phyloP scores from a whole-genome alignment of 306 rosid genomes.

The Vicia sativa region DNA sequence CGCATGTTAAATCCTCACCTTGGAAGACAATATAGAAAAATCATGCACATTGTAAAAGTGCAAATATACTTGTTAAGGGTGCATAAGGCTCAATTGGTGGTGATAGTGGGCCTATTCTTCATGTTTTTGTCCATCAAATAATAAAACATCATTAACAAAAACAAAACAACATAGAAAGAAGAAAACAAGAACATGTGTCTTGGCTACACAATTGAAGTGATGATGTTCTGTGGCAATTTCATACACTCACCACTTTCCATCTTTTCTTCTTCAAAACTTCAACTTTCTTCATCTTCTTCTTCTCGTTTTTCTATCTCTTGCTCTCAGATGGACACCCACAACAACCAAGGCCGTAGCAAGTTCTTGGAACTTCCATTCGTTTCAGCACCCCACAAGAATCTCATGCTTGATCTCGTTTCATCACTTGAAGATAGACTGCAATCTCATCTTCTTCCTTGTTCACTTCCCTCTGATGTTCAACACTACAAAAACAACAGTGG shows the following conservation, averaged over 20 bases:
- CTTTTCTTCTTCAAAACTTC: slow-evolving; percentile 36
- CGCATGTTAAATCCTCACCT: too few species aligned
- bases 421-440: slow-evolving; percentile 57
- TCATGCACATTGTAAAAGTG: too few species aligned
- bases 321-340: slow-evolving; percentile 49
- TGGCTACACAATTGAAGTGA: slow-evolving; percentile 32
- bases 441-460: slow-evolving; percentile 71
- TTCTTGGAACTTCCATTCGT: slow-evolving; percentile 70
- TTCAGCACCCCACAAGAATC: slow-evolving; percentile 60
- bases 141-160: not conserved
- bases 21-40: too few species aligned
- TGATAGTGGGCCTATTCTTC: too few species aligned
- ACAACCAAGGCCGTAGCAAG: slow-evolving; percentile 42
- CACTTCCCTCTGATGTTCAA: slow-evolving; percentile 67
- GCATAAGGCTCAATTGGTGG: too few species aligned
- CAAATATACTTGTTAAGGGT: too few species aligned
- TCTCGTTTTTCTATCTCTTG: slow-evolving; percentile 34
- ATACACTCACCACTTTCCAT: slow-evolving; percentile 28
- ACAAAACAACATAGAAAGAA: not conserved
- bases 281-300: slow-evolving; percentile 35
- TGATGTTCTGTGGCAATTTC: slow-evolving; percentile 34
- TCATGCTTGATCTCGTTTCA: slow-evolving; percentile 68
- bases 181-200: not conserved
- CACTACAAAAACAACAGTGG: slow-evolving; percentile 48
- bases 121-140: too few species aligned